These are phyloP conservation scores for Casuarina equisetifolia DNA, from an alignment of 306 rosid species.

Conservation along the genomic window DNA sequence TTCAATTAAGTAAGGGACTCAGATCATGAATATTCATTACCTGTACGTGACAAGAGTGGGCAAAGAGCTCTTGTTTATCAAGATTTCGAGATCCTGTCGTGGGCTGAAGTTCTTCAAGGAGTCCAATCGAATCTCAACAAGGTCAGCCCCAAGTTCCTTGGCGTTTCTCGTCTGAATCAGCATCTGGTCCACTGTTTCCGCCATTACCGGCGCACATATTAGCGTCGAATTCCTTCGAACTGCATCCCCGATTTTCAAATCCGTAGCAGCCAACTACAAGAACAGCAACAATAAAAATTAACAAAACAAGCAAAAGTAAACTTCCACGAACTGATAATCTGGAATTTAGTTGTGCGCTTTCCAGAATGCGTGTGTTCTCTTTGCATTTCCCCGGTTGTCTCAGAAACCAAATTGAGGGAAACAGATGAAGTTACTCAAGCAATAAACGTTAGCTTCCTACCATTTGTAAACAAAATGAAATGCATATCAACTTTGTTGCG, in stretches of 20 bases:
- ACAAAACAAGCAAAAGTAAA: neutral
- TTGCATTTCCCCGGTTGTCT: neutral
- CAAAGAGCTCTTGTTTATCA: slow-evolving; percentile 38
- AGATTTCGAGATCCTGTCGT: slow-evolving; percentile 34
- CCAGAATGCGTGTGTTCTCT: neutral
- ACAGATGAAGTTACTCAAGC: neutral
- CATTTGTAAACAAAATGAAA: neutral
- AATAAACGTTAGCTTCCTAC: neutral
- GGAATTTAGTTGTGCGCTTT: neutral
- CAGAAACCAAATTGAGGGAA: neutral
- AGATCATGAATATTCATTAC: slow-evolving; percentile 18
- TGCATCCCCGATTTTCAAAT: slow-evolving; percentile 21
- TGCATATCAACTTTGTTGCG: neutral
- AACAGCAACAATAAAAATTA: neutral
- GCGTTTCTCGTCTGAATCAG: slow-evolving; percentile 43
- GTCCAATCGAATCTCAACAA: slow-evolving; percentile 56
- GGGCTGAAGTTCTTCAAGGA: slow-evolving; percentile 47
- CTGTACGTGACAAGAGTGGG: slow-evolving; percentile 55
- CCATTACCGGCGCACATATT: slow-evolving; percentile 51
- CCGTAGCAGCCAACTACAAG: slow-evolving; percentile 30
- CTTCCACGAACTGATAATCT: neutral
- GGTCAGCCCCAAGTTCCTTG: slow-evolving; percentile 48
- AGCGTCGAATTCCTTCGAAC: slow-evolving; percentile 41
- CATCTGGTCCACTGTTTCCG: slow-evolving; percentile 44
- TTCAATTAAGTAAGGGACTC: neutral